Conservation (phyloP, 108 stramenopile genomes). For the Asterionellopsis glacialis region DNA sequence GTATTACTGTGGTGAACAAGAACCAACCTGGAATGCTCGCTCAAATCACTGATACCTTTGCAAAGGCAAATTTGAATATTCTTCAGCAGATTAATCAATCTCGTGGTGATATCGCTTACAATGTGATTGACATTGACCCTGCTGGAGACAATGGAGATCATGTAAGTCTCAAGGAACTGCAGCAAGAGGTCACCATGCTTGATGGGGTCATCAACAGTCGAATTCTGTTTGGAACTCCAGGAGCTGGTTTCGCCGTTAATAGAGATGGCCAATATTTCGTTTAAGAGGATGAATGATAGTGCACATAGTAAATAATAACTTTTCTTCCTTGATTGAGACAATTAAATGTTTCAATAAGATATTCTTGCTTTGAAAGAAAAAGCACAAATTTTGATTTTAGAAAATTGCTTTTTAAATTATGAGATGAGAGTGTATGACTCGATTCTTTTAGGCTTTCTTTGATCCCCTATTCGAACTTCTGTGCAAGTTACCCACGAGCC, state of each 20-base stretch:
- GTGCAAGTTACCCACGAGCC: too few relatives aligned
- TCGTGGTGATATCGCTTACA: slow-evolving; percentile 84
- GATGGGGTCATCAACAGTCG: slow-evolving; percentile 82
- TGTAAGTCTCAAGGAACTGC: slow-evolving; percentile 68
- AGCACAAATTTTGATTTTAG: too few relatives aligned
- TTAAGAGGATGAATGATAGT: slow-evolving; percentile 14
- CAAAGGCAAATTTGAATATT: slow-evolving; percentile 72
- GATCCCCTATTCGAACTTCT: too few relatives aligned
- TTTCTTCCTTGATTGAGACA: too few relatives aligned
- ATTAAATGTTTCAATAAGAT: too few relatives aligned
- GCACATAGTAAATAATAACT: too few relatives aligned
- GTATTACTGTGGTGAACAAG: slow-evolving; percentile 89
- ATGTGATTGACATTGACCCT: slow-evolving; percentile 85
- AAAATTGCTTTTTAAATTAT: too few relatives aligned
- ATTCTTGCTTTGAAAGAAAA: too few relatives aligned
- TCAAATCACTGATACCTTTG: slow-evolving; percentile 80
- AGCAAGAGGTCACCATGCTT: slow-evolving; percentile 84
- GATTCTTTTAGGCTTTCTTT: too few relatives aligned
- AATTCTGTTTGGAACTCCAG: slow-evolving; percentile 69
- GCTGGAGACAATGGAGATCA: slow-evolving; percentile 42
- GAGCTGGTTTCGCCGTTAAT: slow-evolving; percentile 85
- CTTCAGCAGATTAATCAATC: slow-evolving; percentile 91
- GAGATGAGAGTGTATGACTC: too few relatives aligned
- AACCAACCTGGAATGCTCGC: slow-evolving; percentile 86
- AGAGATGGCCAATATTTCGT: slow-evolving; percentile 82